These are phyloP conservation scores for Balamuthia mandrillaris DNA, from an alignment of 208 protist species.

Conservation along the genomic window DNA sequence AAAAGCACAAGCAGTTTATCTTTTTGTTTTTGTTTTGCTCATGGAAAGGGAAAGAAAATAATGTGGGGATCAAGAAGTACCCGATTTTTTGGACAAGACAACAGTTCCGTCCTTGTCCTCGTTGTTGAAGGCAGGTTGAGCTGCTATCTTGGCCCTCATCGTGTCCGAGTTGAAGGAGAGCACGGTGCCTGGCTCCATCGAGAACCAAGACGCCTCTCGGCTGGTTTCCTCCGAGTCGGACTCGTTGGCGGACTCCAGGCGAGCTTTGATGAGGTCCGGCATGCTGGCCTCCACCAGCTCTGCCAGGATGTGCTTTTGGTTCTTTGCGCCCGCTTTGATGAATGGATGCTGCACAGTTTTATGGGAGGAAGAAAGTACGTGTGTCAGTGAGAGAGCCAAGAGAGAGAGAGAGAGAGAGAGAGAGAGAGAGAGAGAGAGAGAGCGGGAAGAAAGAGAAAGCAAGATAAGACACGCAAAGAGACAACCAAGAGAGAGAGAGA, in stretches of 20 bases:
- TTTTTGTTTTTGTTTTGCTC: not conserved
- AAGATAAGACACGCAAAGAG: no score
- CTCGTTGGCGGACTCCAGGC: not conserved
- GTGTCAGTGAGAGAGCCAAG: not conserved
- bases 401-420: not conserved
- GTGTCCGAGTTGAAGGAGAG: constrained; percentile 8
- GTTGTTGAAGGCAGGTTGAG: no score
- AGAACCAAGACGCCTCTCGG: not conserved
- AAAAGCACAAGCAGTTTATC: not conserved
- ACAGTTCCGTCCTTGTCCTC: constrained; percentile 12
- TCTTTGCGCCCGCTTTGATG: not conserved
- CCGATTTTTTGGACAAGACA: no score
- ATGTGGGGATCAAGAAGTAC: no score
- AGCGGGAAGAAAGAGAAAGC: not conserved
- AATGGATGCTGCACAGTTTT: not conserved
- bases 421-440: not conserved
- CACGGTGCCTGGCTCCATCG: not conserved
- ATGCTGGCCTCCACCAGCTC: not conserved
- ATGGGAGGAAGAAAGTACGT: not conserved
- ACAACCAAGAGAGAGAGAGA: not conserved
- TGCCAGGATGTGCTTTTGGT: not conserved
- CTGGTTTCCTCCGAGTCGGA: not conserved
- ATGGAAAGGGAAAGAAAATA: no score
- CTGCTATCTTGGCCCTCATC: constrained; percentile 6
- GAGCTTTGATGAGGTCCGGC: not conserved